Base-by-base conservation (phyloP, 176 grass and related monocot species). In the Pharus latifolius region DNA sequence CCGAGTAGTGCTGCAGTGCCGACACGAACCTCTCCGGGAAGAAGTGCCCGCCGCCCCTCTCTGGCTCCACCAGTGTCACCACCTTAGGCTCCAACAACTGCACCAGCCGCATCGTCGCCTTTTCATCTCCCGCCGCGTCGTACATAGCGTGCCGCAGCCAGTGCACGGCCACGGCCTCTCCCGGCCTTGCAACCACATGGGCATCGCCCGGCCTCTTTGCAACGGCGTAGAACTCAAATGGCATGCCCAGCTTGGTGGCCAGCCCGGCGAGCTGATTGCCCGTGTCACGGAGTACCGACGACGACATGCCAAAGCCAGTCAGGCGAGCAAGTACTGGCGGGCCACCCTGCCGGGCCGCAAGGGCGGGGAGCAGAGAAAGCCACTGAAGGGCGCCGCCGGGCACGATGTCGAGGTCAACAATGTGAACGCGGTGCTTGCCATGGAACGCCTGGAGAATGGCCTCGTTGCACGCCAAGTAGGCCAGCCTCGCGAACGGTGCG, bases 21-120 rank as follows among this genome's bases (percentile, higher is more conserved):
- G 59, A 64, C 27, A 87, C 76, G 60, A 91, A 91, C 7, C 88
- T 70, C 56, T 77, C 88, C n/a, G 87, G 67, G 40, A 91, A 91
- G 14, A 64, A 35, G 13, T 45, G 0, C 15, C 62, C 5, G 53
- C 32, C 43, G 45, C 38, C 12, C 29, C 65, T 5, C 45, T n/a
- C 33, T 91, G 83, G 88, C 76, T 91, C 83, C 54, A 91, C 88
- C 49, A 91, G 61, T 11, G 83, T 84, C 30, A 87, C 9, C 60
- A 80, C 55, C 54, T 40, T 76, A 5, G 88, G 88, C 30, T 75
- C 59, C 60, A 91, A 27, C 56, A 67, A 56, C 67, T 74, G 72
- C 47, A 87, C 2, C 12, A 91, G 70, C 72, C 72, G 79, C 83
- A 77, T 57, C 51, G 60, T 27, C 60, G 46, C 49, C 24, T 8